Evolutionary conservation across 106 monocot species (phyloP).

Genomic region (Posidonia australis): DNA sequence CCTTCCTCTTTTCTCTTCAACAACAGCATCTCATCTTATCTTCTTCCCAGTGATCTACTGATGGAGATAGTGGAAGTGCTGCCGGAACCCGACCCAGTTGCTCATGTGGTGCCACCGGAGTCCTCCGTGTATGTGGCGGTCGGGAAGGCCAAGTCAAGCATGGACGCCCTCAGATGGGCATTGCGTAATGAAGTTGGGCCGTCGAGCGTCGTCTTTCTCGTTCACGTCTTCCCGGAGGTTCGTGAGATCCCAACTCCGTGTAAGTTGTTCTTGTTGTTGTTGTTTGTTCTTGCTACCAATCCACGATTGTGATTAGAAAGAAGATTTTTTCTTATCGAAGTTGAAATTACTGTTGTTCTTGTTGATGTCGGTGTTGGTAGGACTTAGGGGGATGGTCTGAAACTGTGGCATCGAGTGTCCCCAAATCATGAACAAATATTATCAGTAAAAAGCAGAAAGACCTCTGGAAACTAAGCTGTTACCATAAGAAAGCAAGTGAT

Average conservation of each 20-base stretch:
- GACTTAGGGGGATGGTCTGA: no score
- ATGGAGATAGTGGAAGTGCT: not conserved
- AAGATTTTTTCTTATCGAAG: no score
- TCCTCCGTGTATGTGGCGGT: constrained; percentile 55
- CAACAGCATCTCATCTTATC: no score
- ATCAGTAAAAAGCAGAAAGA: no score
- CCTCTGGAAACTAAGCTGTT: no score
- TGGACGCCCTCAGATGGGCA: constrained; percentile 52
- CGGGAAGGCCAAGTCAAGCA: constrained; percentile 47
- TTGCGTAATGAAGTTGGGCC: constrained; percentile 29
- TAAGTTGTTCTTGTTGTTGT: constrained; percentile 13
- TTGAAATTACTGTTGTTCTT: no score
- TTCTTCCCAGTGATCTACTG: not conserved
- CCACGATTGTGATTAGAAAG: no score
- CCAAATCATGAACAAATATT: no score
- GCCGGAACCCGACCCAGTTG: not conserved
- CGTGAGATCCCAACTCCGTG: constrained; percentile 51
- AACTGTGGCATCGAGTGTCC: no score
- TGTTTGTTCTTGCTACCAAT: not conserved
- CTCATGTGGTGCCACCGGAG: not conserved
- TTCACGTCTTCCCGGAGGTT: constrained; percentile 63
- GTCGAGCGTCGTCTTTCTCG: constrained; percentile 39
- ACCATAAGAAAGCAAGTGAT: no score
- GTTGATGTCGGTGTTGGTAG: no score
- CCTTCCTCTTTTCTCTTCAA: no score